A percentile compares a stretch with the other conserved stretches of the same genome.
Evolutionary conservation across 2,329 filamentous ascomycete species (phyloP).

Genomic region (Dendryphion nanum): DNA sequence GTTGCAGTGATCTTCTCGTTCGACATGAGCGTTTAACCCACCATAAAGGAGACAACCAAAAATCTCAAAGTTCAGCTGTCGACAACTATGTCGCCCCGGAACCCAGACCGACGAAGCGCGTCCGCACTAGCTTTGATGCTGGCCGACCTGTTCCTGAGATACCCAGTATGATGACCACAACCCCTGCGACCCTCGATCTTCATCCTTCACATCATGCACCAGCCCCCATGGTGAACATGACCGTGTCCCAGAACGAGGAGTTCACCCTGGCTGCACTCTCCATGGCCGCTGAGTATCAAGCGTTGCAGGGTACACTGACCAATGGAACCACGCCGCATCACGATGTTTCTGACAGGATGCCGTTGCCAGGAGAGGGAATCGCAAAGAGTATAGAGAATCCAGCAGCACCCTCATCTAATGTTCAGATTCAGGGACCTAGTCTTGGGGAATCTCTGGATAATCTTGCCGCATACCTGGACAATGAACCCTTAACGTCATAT

Average conservation of each 20-base stretch:
- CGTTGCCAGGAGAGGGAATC: conserved; percentile 13
- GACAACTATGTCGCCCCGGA: conserved; percentile 14
- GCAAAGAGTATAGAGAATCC: conserved; percentile 14
- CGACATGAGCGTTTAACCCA: conserved; percentile 42
- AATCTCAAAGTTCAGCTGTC: conserved; percentile 5
- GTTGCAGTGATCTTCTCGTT: conserved; percentile 41
- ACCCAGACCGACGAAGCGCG: conserved; percentile 20
- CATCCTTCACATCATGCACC: conserved; percentile 9
- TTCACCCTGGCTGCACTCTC: conserved; percentile 40
- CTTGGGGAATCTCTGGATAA: conserved; percentile 37
- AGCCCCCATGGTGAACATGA: not conserved
- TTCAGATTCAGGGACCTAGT: conserved; percentile 15
- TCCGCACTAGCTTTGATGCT: conserved; percentile 24
- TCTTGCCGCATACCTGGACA: conserved; percentile 39
- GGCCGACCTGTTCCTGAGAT: conserved; percentile 26
- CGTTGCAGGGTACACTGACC: conserved; percentile 29
- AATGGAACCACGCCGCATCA: conserved; percentile 13
- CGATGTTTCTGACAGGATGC: conserved; percentile 10
- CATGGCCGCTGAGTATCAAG: conserved; percentile 43
- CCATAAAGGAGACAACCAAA: conserved; percentile 23
- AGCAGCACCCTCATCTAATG: conserved; percentile 2
- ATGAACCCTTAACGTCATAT: conserved; percentile 38
- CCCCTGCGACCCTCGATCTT: conserved; percentile 19
- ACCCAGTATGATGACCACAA: conserved; percentile 21
- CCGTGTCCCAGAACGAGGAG: conserved; percentile 20